Conservation (phyloP, 2,329 filamentous ascomycete species). For the Cadophora sp. region DNA sequence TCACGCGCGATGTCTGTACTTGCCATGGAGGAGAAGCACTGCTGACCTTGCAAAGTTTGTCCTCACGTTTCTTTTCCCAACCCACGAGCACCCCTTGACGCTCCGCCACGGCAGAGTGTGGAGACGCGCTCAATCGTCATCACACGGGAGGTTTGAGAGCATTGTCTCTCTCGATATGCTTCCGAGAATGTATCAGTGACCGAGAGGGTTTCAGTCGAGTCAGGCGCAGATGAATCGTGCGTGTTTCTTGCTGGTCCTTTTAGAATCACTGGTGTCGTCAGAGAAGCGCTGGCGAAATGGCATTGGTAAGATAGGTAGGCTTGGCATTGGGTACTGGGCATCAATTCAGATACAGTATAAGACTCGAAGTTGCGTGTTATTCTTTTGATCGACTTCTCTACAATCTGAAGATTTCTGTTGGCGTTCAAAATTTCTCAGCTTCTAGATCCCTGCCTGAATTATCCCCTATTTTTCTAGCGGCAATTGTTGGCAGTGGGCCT, state of each 20-base stretch:
- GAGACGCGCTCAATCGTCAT: not conserved
- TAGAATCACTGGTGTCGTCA: not conserved
- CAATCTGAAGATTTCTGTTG: not conserved
- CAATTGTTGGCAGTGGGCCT: not conserved
- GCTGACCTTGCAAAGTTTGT: not conserved
- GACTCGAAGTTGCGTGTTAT: not conserved
- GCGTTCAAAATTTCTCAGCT: no score
- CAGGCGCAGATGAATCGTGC: no score
- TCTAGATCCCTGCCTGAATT: no score
- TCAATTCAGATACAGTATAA: not conserved
- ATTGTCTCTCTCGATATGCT: not conserved
- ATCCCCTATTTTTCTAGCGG: no score
- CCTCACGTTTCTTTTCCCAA: not conserved
- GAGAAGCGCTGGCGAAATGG: not conserved
- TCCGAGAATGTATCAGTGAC: no score
- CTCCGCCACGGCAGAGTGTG: not conserved
- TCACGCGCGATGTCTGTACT: not conserved
- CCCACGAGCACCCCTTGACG: not conserved
- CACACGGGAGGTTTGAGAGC: not conserved
- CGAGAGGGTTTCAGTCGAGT: no score
- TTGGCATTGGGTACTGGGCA: not conserved
- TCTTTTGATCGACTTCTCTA: not conserved
- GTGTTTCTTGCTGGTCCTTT: no score
- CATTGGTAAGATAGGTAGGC: not conserved
- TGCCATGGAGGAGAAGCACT: not conserved